Evolutionary conservation across 2,329 filamentous ascomycete genomes (phyloP).

Genomic region (Bretziella fagacearum): DNA sequence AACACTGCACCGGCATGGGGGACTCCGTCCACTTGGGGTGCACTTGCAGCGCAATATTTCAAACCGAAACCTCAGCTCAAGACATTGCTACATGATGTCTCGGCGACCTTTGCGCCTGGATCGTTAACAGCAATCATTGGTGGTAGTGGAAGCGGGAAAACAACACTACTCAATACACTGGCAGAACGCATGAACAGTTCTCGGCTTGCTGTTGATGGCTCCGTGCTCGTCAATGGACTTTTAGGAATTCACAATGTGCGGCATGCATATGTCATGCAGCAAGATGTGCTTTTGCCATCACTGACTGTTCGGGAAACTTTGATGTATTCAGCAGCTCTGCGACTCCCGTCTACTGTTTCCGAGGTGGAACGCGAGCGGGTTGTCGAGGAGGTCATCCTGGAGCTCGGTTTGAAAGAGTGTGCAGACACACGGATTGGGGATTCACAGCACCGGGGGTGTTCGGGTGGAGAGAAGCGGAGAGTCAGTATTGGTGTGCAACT

Average conservation of each 20-base stretch:
- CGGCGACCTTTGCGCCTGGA: constrained; percentile 45
- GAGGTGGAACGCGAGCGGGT: constrained; percentile 41
- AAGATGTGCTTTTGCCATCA: constrained; percentile 56
- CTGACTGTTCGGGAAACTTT: constrained; percentile 62
- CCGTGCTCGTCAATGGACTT: constrained; percentile 43
- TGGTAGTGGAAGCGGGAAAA: constrained; percentile 58
- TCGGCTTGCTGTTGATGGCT: constrained; percentile 34
- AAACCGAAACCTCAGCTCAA: constrained; percentile 27
- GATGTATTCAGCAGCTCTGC: constrained; percentile 53
- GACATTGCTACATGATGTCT: constrained; percentile 44
- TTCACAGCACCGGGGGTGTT: constrained; percentile 55
- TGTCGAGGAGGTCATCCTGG: constrained; percentile 61
- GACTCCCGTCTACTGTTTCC: constrained; percentile 46
- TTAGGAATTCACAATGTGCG: constrained; percentile 36
- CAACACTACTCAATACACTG: constrained; percentile 53
- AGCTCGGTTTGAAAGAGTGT: constrained; percentile 61
- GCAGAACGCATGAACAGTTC: constrained; percentile 48
- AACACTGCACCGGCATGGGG: constrained; percentile 39
- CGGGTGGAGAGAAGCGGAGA: constrained; percentile 60
- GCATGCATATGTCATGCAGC: constrained; percentile 58
- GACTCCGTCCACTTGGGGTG: constrained; percentile 30
- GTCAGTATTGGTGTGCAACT: constrained; percentile 65
- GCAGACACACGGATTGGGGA: constrained; percentile 59
- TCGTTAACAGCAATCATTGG: constrained; percentile 61
- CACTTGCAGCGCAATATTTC: constrained; percentile 24